Percentiles rank a stretch among this genome's conserved stretches.
phyloP scores from a whole-genome alignment of 2,329 filamentous ascomycete genomes.

The Pestalotiopsis sp. region DNA sequence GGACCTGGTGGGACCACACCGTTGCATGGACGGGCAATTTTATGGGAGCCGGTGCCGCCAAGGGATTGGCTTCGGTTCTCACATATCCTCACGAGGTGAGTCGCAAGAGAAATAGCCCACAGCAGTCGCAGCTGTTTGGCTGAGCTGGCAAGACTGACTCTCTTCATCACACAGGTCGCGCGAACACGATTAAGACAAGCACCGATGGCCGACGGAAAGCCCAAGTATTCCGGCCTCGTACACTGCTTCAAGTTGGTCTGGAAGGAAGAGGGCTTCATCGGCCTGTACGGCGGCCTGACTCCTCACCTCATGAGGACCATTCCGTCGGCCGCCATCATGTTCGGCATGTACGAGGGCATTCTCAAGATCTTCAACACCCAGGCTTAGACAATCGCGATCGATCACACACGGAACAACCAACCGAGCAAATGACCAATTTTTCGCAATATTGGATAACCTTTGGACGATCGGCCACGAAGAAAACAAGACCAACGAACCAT shows the following conservation, averaged over 20 bases:
- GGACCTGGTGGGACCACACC: slow-evolving; percentile 72
- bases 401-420: not conserved
- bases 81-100: slow-evolving; percentile 91
- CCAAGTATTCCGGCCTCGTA: slow-evolving; percentile 85
- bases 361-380: slow-evolving; percentile 38
- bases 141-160: not conserved
- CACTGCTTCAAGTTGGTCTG: slow-evolving; percentile 89
- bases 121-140: not conserved
- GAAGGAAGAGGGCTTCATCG: slow-evolving; percentile 84
- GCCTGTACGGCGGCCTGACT: slow-evolving; percentile 87
- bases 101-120: slow-evolving; percentile 2
- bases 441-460: not conserved
- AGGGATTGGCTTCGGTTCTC: slow-evolving; percentile 79
- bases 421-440: not conserved
- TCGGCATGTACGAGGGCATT: slow-evolving; percentile 78
- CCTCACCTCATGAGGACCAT: slow-evolving; percentile 91
- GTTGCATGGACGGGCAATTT: slow-evolving; percentile 81
- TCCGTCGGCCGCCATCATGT: slow-evolving; percentile 94
- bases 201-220: slow-evolving; percentile 69
- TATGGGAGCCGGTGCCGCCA: slow-evolving; percentile 79
- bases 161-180: slow-evolving; percentile 59
- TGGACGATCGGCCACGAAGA: not conserved
- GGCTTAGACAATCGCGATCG: slow-evolving; percentile 22
- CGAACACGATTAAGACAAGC: slow-evolving; percentile 84
- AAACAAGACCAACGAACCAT: not conserved